Evolutionary conservation across 2,329 filamentous ascomycete genomes (phyloP).

Genomic region (Verticillium klebahnii): DNA sequence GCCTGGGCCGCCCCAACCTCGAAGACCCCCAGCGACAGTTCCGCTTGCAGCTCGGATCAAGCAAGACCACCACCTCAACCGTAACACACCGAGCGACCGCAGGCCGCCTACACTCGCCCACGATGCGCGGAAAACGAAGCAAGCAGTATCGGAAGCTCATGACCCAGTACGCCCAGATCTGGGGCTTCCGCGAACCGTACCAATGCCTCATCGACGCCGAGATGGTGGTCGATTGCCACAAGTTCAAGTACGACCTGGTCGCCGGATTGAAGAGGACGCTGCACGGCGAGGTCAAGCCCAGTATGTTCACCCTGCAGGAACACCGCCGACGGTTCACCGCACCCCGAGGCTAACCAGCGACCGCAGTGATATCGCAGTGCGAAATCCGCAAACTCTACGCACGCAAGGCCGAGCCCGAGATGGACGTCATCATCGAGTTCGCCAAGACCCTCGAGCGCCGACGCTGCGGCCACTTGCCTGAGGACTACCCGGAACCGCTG

Average conservation of each 20-base stretch:
- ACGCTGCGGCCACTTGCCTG: conserved; percentile 72
- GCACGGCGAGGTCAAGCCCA: conserved; percentile 79
- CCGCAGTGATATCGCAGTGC: conserved; percentile 71
- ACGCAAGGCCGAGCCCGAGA: conserved; percentile 48
- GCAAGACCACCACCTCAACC: neutral
- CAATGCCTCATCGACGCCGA: conserved; percentile 87
- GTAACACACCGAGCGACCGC: neutral
- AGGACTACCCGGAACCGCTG: conserved; percentile 67
- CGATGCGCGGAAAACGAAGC: conserved; percentile 43
- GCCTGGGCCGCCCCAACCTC: neutral
- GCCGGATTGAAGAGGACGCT: conserved; percentile 74
- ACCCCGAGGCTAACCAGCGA: neutral
- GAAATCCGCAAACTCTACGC: conserved; percentile 75
- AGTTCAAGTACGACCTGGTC: conserved; percentile 86
- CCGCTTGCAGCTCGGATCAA: neutral
- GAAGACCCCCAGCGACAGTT: neutral
- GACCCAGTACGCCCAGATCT: conserved; percentile 82
- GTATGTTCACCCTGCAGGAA: conserved; percentile 37
- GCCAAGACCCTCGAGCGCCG: conserved; percentile 69
- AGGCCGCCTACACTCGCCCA: conserved; percentile 11
- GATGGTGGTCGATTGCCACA: conserved; percentile 74
- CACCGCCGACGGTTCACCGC: neutral
- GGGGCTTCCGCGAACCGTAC: conserved; percentile 90
- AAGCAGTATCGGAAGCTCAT: conserved; percentile 75
- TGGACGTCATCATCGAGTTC: conserved; percentile 60